Conservation (phyloP, 108 stramenopile species). For the Nitzschia inconspicua region DNA sequence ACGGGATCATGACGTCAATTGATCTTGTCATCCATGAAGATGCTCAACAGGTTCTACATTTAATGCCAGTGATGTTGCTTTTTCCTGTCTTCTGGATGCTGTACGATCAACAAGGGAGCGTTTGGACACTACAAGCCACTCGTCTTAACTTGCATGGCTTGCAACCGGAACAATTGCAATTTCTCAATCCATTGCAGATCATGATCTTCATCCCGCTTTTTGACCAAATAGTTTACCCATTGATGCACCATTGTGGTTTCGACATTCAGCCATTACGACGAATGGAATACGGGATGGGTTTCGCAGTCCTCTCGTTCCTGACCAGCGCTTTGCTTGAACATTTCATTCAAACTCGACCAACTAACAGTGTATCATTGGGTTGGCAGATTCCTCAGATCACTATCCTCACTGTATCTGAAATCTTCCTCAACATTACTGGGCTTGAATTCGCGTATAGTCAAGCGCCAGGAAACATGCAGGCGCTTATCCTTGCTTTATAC, state of each 20-base stretch:
- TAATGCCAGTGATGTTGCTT: slow-evolving; percentile 46
- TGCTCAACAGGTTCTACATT: slow-evolving; percentile 33
- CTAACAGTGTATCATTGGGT: slow-evolving; percentile 30
- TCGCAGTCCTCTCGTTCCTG: slow-evolving; percentile 44
- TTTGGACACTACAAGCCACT: slow-evolving; percentile 67
- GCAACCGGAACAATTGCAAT: slow-evolving; percentile 57
- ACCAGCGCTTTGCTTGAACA: slow-evolving; percentile 47
- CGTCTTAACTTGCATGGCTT: slow-evolving; percentile 40
- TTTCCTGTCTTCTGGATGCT: slow-evolving; percentile 68
- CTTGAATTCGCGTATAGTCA: slow-evolving; percentile 58
- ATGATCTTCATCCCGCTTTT: slow-evolving; percentile 69
- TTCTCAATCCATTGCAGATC: slow-evolving; percentile 55
- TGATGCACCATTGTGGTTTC: slow-evolving; percentile 17
- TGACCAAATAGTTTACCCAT: slow-evolving; percentile 58
- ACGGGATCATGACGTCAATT: neutral
- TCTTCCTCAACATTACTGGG: slow-evolving; percentile 54
- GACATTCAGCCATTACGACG: slow-evolving; percentile 39
- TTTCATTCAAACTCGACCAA: slow-evolving; percentile 15
- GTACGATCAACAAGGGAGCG: slow-evolving; percentile 69
- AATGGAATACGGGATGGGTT: slow-evolving; percentile 64
- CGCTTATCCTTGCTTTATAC: slow-evolving; percentile 39
- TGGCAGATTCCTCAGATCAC: slow-evolving; percentile 74
- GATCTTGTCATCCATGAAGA: slow-evolving; percentile 13
- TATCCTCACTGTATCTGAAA: slow-evolving; percentile 57
- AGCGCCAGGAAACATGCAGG: slow-evolving; percentile 45